phyloP scores from a whole-genome alignment of 192 early-diverging fungal species.

The Gorgonomyces haynaldii region DNA sequence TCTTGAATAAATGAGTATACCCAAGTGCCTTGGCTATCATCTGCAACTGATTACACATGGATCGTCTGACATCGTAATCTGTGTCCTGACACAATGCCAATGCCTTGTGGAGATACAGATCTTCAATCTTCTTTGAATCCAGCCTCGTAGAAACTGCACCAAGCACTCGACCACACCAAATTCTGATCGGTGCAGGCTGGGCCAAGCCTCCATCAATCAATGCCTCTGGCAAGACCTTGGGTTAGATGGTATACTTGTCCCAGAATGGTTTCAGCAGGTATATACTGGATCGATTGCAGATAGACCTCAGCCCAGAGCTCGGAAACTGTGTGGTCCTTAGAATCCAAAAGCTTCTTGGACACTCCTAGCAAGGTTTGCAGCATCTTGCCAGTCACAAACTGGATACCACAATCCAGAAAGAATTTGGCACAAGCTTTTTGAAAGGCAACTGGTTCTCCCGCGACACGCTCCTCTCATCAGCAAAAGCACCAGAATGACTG shows the following conservation, averaged over 20 bases:
- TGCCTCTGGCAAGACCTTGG: constrained; percentile 29
- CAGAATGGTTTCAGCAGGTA: constrained; percentile 27
- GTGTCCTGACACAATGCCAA: constrained; percentile 39
- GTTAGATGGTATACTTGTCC: constrained; percentile 16
- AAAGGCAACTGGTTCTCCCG: background rate
- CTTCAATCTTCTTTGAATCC: constrained; percentile 22
- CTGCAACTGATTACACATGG: constrained; percentile 39
- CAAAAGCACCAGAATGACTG: background rate
- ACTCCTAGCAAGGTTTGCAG: constrained; percentile 5
- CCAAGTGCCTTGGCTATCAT: constrained; percentile 24
- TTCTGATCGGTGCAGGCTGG: constrained; percentile 31
- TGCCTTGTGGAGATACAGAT: constrained; percentile 24
- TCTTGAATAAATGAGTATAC: constrained; percentile 12
- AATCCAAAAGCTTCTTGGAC: constrained; percentile 19
- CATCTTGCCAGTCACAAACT: background rate
- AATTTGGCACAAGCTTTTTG: background rate
- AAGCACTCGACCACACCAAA: constrained; percentile 32
- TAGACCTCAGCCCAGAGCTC: constrained; percentile 33
- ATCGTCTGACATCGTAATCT: constrained; percentile 39
- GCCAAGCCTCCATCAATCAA: constrained; percentile 22
- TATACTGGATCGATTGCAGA: constrained; percentile 20
- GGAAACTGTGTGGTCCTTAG: constrained; percentile 23
- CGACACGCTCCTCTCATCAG: background rate
- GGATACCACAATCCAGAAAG: background rate
- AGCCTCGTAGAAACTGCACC: constrained; percentile 25